phyloP scores from a whole-genome alignment of 2,329 filamentous ascomycete genomes.

The Knufia fluminis region DNA sequence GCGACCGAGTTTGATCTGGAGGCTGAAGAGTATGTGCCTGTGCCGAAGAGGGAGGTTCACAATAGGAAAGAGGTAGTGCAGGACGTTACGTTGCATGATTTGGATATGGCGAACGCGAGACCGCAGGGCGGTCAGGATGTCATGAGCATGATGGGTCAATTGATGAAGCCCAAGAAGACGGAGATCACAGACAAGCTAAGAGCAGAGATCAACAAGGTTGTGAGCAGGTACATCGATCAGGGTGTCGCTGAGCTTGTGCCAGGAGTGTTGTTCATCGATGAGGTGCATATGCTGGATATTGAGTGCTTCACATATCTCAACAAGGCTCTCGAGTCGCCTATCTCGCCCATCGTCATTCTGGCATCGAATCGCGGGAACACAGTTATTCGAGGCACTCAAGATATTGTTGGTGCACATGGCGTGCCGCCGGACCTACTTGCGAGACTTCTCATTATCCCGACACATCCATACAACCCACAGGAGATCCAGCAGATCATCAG shows the following conservation, averaged over 20 bases:
- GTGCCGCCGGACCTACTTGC: conserved; percentile 89
- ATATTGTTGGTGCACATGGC: conserved; percentile 76
- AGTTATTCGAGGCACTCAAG: conserved; percentile 76
- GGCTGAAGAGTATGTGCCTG: conserved; percentile 96
- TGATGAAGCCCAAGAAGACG: conserved; percentile 99
- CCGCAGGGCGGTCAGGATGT: conserved; percentile 97
- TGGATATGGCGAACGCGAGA: conserved; percentile 89
- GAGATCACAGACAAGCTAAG: conserved; percentile 98
- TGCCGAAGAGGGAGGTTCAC: conserved; percentile 97
- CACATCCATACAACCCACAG: conserved; percentile 73
- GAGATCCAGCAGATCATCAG: conserved; percentile 91
- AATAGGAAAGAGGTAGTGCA: conserved; percentile 99
- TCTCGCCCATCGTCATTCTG: conserved; percentile 93
- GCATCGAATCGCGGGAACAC: conserved; percentile 94
- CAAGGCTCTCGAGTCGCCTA: conserved; percentile 87
- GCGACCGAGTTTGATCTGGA: conserved; percentile 98
- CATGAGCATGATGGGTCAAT: conserved; percentile 99
- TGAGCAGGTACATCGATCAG: conserved; percentile 98
- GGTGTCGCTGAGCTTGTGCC: conserved; percentile 97
- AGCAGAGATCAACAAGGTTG: conserved; percentile 96
- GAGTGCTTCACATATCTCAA: conserved; percentile 99
- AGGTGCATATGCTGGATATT: conserved; percentile 98
- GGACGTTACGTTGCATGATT: conserved; percentile 91
- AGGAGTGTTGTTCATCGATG: conserved; percentile 95
- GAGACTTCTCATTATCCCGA: conserved; percentile 91